Conservation (phyloP, 768 basidiomycete species). For the Xerocomellus amylosporus region DNA sequence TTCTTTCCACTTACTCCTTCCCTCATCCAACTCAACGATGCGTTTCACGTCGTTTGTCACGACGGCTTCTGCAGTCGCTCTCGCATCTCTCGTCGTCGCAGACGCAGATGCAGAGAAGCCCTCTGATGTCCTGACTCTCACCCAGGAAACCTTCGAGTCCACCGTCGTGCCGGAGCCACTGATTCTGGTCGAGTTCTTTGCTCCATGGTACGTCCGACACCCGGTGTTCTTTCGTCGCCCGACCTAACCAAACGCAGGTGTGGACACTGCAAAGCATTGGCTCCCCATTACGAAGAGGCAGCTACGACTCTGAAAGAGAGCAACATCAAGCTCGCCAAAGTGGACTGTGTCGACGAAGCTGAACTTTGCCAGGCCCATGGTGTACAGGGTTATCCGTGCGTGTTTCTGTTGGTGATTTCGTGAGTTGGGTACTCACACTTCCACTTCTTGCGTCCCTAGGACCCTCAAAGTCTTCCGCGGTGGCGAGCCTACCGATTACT, state of each 20-base stretch:
- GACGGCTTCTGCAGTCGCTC: conserved; percentile 50
- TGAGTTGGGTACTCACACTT: neutral
- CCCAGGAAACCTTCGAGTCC: conserved; percentile 63
- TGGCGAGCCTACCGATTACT: conserved; percentile 77
- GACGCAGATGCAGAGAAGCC: conserved; percentile 36
- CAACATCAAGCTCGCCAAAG: conserved; percentile 89
- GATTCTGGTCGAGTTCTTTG: conserved; percentile 94
- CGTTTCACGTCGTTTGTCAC: conserved; percentile 54
- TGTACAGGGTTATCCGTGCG: conserved; percentile 93
- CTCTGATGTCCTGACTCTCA: conserved; percentile 83
- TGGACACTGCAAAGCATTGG: conserved; percentile 94
- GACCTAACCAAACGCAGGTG: conserved; percentile 52
- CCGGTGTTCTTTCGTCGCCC: neutral
- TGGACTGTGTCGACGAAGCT: conserved; percentile 93
- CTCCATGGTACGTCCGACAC: conserved; percentile 61
- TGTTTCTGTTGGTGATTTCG: conserved; percentile 7
- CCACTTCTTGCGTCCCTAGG: conserved; percentile 25
- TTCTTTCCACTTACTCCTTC: conserved; percentile 6
- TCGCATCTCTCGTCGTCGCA: conserved; percentile 54
- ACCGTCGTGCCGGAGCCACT: conserved; percentile 64
- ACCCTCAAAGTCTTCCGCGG: conserved; percentile 91
- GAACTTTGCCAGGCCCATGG: conserved; percentile 89
- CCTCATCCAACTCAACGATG: conserved; percentile 46
- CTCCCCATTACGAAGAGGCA: conserved; percentile 92
- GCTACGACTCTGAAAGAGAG: conserved; percentile 90